phyloP scores from a whole-genome alignment of 371 early-diverging fungal species.

The Actinomortierella ambigua region DNA sequence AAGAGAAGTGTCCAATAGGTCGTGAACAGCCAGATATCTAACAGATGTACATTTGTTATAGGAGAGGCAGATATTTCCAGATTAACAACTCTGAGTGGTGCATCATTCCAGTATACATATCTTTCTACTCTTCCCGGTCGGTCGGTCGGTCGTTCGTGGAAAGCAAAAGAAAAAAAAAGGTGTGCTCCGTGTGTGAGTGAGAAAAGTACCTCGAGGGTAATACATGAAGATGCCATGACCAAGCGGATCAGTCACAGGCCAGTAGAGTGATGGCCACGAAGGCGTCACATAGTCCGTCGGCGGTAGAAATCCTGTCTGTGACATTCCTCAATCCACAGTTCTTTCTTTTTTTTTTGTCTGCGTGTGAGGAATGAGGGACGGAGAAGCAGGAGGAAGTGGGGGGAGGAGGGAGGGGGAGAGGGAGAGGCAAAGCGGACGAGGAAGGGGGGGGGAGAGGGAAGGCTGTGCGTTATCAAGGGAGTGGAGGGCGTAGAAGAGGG shows the following conservation, averaged over 20 bases:
- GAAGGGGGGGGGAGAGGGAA: too few relatives aligned
- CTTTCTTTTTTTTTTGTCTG: too few relatives aligned
- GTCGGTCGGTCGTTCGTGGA: constrained; percentile 19
- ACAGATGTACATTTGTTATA: not conserved
- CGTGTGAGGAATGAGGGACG: too few relatives aligned
- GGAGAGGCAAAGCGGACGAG: too few relatives aligned
- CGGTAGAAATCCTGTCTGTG: constrained; percentile 46
- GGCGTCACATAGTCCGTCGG: constrained; percentile 65
- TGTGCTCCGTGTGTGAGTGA: too few relatives aligned
- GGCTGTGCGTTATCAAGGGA: too few relatives aligned
- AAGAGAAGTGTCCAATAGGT: constrained; percentile 44
- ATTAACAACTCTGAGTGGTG: not conserved
- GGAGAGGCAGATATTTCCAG: not conserved
- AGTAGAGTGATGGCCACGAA: constrained; percentile 67
- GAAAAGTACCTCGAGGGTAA: constrained; percentile 20
- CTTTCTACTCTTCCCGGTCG: constrained; percentile 9
- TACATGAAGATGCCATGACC: constrained; percentile 40
- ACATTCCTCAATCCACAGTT: constrained; percentile 9
- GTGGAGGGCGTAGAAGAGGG: too few relatives aligned
- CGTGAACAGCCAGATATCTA: constrained; percentile 45
- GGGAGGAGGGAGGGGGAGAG: too few relatives aligned
- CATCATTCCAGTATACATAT: not conserved
- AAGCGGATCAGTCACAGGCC: constrained; percentile 59
- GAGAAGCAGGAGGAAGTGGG: too few relatives aligned
- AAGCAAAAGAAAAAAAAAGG: constrained; percentile 29